Percentiles rank a stretch among this genome's conserved stretches.
Evolutionary conservation across 139 green algal species (phyloP).

Genomic region (Picochlorum costavermella): DNA sequence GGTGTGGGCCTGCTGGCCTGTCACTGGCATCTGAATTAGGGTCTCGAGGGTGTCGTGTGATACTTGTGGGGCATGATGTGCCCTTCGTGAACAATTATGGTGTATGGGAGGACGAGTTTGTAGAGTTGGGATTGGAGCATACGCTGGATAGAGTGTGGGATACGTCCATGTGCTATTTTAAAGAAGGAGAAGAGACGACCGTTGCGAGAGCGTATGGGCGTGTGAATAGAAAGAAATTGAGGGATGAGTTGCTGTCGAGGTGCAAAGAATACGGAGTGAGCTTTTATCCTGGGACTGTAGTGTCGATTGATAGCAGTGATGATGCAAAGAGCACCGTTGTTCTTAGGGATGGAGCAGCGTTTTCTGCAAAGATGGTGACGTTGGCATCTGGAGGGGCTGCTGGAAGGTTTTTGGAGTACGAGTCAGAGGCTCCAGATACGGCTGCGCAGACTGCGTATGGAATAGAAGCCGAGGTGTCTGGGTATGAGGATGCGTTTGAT

Average conservation of each 20-base stretch:
- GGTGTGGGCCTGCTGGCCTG: conserved; percentile 85
- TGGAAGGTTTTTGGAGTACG: conserved; percentile 58
- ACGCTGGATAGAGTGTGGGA: conserved; percentile 52
- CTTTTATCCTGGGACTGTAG: conserved; percentile 48
- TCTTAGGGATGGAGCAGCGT: not conserved
- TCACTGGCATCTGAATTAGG: conserved; percentile 76
- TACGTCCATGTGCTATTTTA: conserved; percentile 75
- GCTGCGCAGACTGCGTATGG: conserved; percentile 93
- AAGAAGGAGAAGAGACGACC: conserved; percentile 49
- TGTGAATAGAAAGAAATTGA: conserved; percentile 52
- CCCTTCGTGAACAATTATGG: conserved; percentile 92
- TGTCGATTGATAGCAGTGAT: conserved; percentile 36
- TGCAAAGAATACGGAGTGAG: conserved; percentile 42
- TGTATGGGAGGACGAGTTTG: conserved; percentile 97
- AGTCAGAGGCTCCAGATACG: conserved; percentile 45
- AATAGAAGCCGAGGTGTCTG: conserved; percentile 64
- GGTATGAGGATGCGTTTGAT: conserved; percentile 60
- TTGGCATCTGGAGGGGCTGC: conserved; percentile 75
- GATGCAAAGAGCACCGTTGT: not conserved
- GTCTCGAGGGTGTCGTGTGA: conserved; percentile 61
- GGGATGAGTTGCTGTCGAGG: conserved; percentile 43
- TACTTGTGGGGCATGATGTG: conserved; percentile 47
- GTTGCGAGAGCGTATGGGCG: conserved; percentile 81
- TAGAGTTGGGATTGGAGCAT: conserved; percentile 77
- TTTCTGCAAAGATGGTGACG: conserved; percentile 35